A percentile compares a stretch with the other conserved stretches of the same genome.
phyloP scores from a whole-genome alignment of 257 asterid genomes.

The Ophiorrhiza pumila region DNA sequence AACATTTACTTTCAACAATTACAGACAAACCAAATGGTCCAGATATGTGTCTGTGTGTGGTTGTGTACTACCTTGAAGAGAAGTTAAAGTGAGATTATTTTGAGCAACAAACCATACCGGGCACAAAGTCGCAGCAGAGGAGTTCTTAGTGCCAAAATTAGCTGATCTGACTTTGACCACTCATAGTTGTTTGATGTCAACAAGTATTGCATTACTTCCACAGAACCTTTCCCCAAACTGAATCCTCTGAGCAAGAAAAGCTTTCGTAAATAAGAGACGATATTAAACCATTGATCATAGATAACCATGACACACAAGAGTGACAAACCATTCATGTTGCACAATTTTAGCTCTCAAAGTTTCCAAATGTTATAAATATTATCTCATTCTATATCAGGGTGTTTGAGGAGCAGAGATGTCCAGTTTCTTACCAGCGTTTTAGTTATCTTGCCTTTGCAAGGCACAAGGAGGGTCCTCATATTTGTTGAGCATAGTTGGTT shows the following conservation, averaged over 20 bases:
- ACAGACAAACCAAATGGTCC: not conserved
- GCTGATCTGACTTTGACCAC: constrained; percentile 58
- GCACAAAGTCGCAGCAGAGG: constrained; percentile 87
- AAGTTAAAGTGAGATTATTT: not conserved
- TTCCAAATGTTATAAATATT: not conserved
- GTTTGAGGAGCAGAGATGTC: not conserved
- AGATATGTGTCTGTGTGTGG: not conserved
- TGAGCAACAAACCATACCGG: constrained; percentile 39
- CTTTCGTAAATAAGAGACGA: constrained; percentile 7
- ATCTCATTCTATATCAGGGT: not conserved
- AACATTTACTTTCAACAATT: not conserved
- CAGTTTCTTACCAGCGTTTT: not conserved
- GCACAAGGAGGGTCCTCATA: not conserved
- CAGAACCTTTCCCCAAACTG: constrained; percentile 47
- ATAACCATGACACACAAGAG: too few species aligned
- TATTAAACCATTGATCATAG: not conserved
- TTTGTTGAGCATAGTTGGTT: not conserved
- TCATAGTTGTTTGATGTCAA: constrained; percentile 49
- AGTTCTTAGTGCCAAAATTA: constrained; percentile 43
- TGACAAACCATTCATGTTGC: not conserved
- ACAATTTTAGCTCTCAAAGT: not conserved
- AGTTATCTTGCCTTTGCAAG: not conserved
- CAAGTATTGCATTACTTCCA: constrained; percentile 60
- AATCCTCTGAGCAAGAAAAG: constrained; percentile 47
- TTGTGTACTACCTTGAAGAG: not conserved